Evolutionary conservation across 108 stramenopile genomes (phyloP).

Genomic region (Pseudonitzschia pungens): DNA sequence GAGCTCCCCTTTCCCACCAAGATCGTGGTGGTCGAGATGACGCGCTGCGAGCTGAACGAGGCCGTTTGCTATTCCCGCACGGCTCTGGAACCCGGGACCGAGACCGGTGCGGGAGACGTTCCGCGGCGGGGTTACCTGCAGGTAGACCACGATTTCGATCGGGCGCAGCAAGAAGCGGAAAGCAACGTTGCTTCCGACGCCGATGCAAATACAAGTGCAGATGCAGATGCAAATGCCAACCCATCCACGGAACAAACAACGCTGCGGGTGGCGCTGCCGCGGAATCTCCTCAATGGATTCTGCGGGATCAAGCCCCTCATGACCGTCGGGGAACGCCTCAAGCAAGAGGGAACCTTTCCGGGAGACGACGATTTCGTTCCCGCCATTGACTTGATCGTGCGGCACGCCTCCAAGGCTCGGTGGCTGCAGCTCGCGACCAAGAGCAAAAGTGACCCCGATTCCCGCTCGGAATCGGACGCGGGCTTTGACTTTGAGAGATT

Average conservation of each 20-base stretch:
- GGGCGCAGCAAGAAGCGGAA: conserved; percentile 9
- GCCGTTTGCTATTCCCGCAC: conserved; percentile 67
- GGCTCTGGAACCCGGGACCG: conserved; percentile 46
- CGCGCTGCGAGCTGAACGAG: conserved; percentile 16
- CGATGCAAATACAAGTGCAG: not conserved
- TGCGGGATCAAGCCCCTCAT: conserved; percentile 78
- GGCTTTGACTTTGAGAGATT: conserved; percentile 61
- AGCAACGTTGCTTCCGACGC: conserved; percentile 12
- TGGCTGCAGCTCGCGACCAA: conserved; percentile 45
- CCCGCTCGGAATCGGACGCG: too few relatives aligned
- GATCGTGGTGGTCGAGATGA: too few relatives aligned
- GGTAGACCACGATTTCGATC: conserved; percentile 59
- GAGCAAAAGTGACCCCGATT: too few relatives aligned
- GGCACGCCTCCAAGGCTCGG: conserved; percentile 62
- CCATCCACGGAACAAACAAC: not conserved
- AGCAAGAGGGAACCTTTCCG: conserved; percentile 47
- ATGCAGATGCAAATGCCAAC: not conserved
- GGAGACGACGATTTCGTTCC: conserved; percentile 65
- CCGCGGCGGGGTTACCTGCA: conserved; percentile 67
- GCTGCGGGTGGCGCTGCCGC: conserved; percentile 67
- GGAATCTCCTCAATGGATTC: conserved; percentile 79
- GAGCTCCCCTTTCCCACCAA: conserved; percentile 85
- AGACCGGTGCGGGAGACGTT: conserved; percentile 32
- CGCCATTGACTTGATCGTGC: conserved; percentile 62
- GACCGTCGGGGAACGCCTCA: conserved; percentile 52